Evolutionary conservation across 1,284 basidiomycete species (phyloP).

Genomic region (Cerioporus squamosus): DNA sequence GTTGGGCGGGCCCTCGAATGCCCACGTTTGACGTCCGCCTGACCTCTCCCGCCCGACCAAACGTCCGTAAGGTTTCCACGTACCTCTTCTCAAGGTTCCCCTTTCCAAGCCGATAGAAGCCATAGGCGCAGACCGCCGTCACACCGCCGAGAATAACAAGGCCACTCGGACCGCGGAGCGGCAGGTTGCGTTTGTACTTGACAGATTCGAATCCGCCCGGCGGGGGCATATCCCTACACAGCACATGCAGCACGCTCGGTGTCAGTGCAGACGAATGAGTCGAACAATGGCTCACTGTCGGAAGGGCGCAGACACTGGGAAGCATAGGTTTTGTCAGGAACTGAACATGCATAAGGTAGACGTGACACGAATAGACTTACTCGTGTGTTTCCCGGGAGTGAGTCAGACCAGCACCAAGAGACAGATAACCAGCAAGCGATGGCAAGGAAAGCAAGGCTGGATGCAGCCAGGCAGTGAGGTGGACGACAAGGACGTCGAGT

Average conservation of each 20-base stretch:
- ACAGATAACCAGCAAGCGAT: neutral
- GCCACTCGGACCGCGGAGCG: slow-evolving; percentile 90
- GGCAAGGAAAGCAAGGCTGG: slow-evolving; percentile 3
- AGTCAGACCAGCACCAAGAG: slow-evolving; percentile 13
- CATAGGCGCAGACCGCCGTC: slow-evolving; percentile 85
- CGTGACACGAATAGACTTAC: slow-evolving; percentile 23
- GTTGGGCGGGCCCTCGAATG: slow-evolving; percentile 53
- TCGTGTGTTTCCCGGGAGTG: slow-evolving; percentile 16
- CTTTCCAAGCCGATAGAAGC: slow-evolving; percentile 91
- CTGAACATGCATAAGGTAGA: slow-evolving; percentile 7
- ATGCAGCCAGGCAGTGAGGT: slow-evolving; percentile 18
- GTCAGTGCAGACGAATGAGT: slow-evolving; percentile 17
- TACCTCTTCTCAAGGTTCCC: slow-evolving; percentile 94
- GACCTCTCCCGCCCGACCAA: slow-evolving; percentile 40
- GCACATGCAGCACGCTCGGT: slow-evolving; percentile 13
- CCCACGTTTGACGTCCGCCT: slow-evolving; percentile 69
- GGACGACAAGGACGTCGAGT: slow-evolving; percentile 21
- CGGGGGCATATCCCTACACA: slow-evolving; percentile 91
- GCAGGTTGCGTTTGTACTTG: slow-evolving; percentile 97
- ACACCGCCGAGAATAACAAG: slow-evolving; percentile 86
- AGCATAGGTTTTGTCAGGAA: slow-evolving; percentile 18
- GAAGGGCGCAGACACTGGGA: slow-evolving; percentile 65
- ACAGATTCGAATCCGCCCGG: slow-evolving; percentile 91
- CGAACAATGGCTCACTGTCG: slow-evolving; percentile 55
- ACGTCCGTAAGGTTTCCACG: slow-evolving; percentile 38